A percentile compares a stretch with the other conserved stretches of the same genome.
These are phyloP conservation scores for Lomentospora prolificans DNA, from an alignment of 2,329 filamentous ascomycete genomes.

Conservation along the genomic window DNA sequence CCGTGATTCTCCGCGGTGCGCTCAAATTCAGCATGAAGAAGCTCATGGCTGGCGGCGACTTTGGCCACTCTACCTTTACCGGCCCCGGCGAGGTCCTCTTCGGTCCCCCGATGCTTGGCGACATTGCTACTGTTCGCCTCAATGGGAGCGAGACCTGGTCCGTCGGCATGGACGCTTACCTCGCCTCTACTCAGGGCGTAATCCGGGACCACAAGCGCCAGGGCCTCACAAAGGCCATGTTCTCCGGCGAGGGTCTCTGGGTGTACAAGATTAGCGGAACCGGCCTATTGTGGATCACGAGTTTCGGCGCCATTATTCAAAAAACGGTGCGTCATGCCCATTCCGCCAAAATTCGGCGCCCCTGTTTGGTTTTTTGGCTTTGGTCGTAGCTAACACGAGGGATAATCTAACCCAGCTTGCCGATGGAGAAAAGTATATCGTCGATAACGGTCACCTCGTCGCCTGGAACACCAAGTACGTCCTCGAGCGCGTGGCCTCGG, in stretches of 20 bases:
- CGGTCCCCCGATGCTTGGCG: conserved; percentile 70
- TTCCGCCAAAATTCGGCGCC: neutral
- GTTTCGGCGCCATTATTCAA: conserved; percentile 87
- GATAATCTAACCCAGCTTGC: conserved; percentile 38
- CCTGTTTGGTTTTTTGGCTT: neutral
- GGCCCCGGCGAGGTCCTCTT: conserved; percentile 86
- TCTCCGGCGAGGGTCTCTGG: conserved; percentile 86
- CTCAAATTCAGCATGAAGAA: conserved; percentile 89
- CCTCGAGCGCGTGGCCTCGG: conserved; percentile 80
- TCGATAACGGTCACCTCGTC: conserved; percentile 87
- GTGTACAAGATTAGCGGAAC: conserved; percentile 76
- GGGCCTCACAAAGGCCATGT: conserved; percentile 79
- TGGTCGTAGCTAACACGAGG: neutral
- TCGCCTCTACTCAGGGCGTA: conserved; percentile 80
- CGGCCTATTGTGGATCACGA: conserved; percentile 81
- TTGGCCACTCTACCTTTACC: conserved; percentile 69
- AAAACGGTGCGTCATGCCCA: conserved; percentile 63
- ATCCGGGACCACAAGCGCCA: conserved; percentile 82
- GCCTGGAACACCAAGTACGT: conserved; percentile 96
- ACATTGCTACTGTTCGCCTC: conserved; percentile 72
- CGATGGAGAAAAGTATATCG: conserved; percentile 76
- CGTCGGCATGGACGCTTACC: conserved; percentile 76
- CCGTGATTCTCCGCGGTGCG: conserved; percentile 71
- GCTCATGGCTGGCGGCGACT: conserved; percentile 70
- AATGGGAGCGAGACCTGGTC: conserved; percentile 67